phyloP scores from a whole-genome alignment of 371 early-diverging fungal species.

The Massospora cicadina region DNA sequence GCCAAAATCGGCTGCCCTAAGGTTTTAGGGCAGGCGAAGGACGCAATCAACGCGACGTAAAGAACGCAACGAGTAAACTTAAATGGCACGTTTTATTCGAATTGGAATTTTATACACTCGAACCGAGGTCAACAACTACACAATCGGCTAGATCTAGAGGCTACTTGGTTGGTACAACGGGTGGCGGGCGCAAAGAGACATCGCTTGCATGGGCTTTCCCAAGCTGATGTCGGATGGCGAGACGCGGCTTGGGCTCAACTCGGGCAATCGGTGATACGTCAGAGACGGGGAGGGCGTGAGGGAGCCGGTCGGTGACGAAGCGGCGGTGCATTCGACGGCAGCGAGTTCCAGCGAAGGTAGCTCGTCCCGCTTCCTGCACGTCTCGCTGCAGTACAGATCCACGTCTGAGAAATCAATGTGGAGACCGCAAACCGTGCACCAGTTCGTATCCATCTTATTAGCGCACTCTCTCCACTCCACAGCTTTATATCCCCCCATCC shows the following conservation, averaged over 20 bases:
- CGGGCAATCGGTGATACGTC: background rate
- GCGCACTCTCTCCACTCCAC: too few relatives aligned
- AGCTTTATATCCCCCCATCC: too few relatives aligned
- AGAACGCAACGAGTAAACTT: too few relatives aligned
- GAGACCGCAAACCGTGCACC: conserved; percentile 23
- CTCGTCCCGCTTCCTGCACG: conserved; percentile 12
- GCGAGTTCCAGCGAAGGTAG: background rate
- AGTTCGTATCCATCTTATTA: conserved; percentile 26
- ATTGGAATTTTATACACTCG: background rate
- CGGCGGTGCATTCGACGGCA: background rate
- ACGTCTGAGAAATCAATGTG: conserved; percentile 21
- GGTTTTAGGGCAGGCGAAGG: too few relatives aligned
- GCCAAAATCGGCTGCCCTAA: too few relatives aligned
- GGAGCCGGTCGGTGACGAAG: background rate
- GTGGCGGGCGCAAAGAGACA: background rate
- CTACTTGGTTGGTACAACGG: background rate
- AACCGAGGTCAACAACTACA: background rate
- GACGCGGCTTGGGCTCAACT: background rate
- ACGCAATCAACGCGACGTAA: too few relatives aligned
- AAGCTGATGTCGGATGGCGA: background rate
- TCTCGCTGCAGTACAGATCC: conserved; percentile 22
- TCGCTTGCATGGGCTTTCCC: background rate
- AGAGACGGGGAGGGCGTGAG: background rate
- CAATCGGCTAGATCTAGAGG: background rate
- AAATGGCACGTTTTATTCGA: background rate